Evolutionary conservation across 345 rosid species (phyloP).

Genomic region (Limnanthes douglasii): DNA sequence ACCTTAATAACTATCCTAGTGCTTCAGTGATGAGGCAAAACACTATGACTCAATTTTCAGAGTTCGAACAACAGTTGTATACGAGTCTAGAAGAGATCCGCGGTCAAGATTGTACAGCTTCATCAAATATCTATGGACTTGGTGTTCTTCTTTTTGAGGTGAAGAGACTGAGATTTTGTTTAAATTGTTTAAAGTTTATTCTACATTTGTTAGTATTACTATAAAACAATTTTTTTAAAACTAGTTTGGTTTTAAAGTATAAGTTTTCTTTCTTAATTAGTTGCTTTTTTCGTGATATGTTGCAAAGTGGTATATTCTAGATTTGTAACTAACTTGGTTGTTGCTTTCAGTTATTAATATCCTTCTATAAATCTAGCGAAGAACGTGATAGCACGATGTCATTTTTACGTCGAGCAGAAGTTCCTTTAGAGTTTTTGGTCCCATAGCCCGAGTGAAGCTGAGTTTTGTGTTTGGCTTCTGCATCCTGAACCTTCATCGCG

Average conservation of each 20-base stretch:
- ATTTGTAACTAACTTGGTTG: slow-evolving; percentile 6
- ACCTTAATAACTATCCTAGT: slow-evolving; percentile 8
- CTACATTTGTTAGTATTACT: no score
- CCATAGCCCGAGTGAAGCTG: slow-evolving; percentile 48
- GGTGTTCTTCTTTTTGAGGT: slow-evolving; percentile 85
- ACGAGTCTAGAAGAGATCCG: slow-evolving; percentile 40
- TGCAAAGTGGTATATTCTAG: not conserved
- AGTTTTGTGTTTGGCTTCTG: slow-evolving; percentile 76
- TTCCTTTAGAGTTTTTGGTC: slow-evolving; percentile 58
- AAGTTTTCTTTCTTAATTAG: not conserved
- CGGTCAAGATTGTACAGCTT: slow-evolving; percentile 22
- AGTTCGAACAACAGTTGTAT: slow-evolving; percentile 57
- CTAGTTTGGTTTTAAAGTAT: not conserved
- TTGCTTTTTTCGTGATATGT: not conserved
- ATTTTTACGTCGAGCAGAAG: slow-evolving; percentile 38
- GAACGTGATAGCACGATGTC: slow-evolving; percentile 32
- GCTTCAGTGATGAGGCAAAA: slow-evolving; percentile 12
- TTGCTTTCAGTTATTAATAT: slow-evolving; percentile 36
- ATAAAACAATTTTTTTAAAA: no score
- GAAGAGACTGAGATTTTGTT: slow-evolving; percentile 3
- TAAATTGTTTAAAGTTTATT: no score
- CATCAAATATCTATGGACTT: slow-evolving; percentile 53
- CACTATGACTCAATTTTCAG: slow-evolving; percentile 12
- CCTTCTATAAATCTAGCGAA: slow-evolving; percentile 36
- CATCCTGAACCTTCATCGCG: slow-evolving; percentile 64